Conservation (phyloP, 345 rosid species). For the Hirschfeldia incana region DNA sequence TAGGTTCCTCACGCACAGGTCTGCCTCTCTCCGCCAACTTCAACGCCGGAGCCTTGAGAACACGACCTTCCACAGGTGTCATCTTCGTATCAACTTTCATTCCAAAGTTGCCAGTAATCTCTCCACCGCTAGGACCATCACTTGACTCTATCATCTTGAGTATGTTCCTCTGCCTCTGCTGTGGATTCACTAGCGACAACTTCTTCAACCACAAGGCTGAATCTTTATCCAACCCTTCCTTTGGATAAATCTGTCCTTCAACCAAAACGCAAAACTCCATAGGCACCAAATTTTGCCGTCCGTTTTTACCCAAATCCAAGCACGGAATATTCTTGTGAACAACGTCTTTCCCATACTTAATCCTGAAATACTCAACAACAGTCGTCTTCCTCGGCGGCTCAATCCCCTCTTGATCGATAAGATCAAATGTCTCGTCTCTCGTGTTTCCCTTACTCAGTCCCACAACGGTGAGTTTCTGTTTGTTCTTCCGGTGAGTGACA, state of each 20-base stretch:
- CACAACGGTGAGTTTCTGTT: constrained; percentile 55
- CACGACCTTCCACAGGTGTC: constrained; percentile 74
- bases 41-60: constrained; percentile 68
- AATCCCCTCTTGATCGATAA: constrained; percentile 48
- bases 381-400: constrained; percentile 24
- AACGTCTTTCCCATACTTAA: constrained; percentile 53
- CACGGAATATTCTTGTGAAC: constrained; percentile 58
- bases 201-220: constrained; percentile 44
- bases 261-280: constrained; percentile 78
- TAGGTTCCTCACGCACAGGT: constrained; percentile 47
- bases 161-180: constrained; percentile 48
- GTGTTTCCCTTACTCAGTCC: constrained; percentile 53
- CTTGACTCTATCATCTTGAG: constrained; percentile 42
- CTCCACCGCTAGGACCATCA: constrained; percentile 37
- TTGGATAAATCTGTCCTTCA: constrained; percentile 86
- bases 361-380: constrained; percentile 64
- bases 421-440: constrained; percentile 36
- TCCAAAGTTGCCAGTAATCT: constrained; percentile 60
- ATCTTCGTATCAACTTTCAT: constrained; percentile 57
- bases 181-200: constrained; percentile 55
- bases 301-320: constrained; percentile 64
- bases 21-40: constrained; percentile 54
- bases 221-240: constrained; percentile 50
- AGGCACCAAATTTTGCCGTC: constrained; percentile 58
- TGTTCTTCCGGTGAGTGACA: constrained; percentile 66